Conservation (phyloP, 2,329 filamentous ascomycete genomes). For the Leptographium lundbergii region DNA sequence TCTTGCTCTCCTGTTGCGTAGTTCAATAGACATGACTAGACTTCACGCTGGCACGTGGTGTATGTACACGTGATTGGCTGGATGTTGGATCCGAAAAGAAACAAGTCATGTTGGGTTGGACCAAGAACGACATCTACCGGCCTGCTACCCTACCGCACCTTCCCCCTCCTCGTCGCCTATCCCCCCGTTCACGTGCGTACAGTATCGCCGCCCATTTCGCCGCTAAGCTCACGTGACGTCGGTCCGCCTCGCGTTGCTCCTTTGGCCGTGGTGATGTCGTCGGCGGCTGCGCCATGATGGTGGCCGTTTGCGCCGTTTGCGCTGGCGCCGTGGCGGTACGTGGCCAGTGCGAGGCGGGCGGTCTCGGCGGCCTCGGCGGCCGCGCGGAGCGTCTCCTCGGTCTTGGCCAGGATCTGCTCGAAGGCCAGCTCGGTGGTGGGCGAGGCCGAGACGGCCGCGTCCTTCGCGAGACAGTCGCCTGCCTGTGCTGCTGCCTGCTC, state of each 20-base stretch:
- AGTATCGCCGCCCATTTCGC: slow-evolving; percentile 53
- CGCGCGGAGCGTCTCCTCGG: slow-evolving; percentile 30
- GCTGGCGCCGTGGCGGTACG: slow-evolving; percentile 18
- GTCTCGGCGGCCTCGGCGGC: slow-evolving; percentile 35
- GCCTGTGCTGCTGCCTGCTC: slow-evolving; percentile 10
- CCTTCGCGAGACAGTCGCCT: slow-evolving; percentile 4
- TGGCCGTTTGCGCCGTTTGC: slow-evolving; percentile 3
- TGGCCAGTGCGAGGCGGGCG: slow-evolving; percentile 28
- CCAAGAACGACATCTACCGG: background rate
- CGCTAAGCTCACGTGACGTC: slow-evolving; percentile 41
- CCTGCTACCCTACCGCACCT: no score
- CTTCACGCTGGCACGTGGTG: background rate
- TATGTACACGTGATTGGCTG: background rate
- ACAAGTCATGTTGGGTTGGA: background rate
- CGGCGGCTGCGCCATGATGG: slow-evolving; percentile 8
- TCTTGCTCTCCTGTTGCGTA: background rate
- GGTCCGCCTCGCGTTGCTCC: slow-evolving; percentile 27
- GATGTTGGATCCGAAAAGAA: background rate
- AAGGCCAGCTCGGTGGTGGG: slow-evolving; percentile 31
- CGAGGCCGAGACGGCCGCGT: slow-evolving; percentile 4
- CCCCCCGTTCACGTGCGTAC: slow-evolving; percentile 1
- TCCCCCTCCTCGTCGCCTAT: background rate
- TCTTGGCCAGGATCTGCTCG: slow-evolving; percentile 28
- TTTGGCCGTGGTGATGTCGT: slow-evolving; percentile 4
- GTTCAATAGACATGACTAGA: background rate